These are phyloP conservation scores for Alternaria sp. DNA, from an alignment of 2,329 filamentous ascomycete species.

Conservation along the genomic window DNA sequence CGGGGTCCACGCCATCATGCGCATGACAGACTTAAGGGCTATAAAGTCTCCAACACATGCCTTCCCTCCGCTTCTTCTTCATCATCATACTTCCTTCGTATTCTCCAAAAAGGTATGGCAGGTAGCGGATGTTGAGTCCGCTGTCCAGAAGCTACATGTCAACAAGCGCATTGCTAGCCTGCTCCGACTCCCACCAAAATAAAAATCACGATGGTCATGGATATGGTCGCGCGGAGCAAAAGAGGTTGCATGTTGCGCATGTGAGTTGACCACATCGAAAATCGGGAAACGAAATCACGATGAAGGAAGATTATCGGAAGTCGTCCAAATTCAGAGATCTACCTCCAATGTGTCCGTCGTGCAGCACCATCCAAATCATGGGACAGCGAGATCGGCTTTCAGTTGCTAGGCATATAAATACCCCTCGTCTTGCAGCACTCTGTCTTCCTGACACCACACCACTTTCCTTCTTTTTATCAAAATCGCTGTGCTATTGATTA, in stretches of 20 bases:
- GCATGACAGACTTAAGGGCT: not conserved
- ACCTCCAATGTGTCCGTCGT: not conserved
- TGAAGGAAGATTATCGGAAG: not conserved
- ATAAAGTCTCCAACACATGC: not conserved
- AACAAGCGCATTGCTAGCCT: not conserved
- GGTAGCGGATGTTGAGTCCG: not conserved
- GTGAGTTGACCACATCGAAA: not conserved
- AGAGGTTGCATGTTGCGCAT: fast-evolving
- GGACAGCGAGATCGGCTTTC: not conserved
- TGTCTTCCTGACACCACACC: fast-evolving
- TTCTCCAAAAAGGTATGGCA: not conserved
- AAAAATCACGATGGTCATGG: not conserved
- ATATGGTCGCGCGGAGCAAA: not conserved
- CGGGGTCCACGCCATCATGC: not conserved
- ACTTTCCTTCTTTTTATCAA: not conserved
- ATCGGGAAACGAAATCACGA: not conserved
- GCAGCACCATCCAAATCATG: not conserved
- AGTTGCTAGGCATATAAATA: not conserved
- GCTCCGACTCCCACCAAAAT: not conserved
- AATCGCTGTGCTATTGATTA: not conserved
- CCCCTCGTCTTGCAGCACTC: not conserved
- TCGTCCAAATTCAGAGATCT: too few species aligned
- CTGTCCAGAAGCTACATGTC: not conserved
- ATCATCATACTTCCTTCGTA: too few species aligned
- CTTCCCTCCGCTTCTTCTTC: not conserved